Evolutionary conservation across 2,329 filamentous ascomycete genomes (phyloP), one percentile per base, ranked within the genome.

Genomic region (Fusarium verrucosum): DNA sequence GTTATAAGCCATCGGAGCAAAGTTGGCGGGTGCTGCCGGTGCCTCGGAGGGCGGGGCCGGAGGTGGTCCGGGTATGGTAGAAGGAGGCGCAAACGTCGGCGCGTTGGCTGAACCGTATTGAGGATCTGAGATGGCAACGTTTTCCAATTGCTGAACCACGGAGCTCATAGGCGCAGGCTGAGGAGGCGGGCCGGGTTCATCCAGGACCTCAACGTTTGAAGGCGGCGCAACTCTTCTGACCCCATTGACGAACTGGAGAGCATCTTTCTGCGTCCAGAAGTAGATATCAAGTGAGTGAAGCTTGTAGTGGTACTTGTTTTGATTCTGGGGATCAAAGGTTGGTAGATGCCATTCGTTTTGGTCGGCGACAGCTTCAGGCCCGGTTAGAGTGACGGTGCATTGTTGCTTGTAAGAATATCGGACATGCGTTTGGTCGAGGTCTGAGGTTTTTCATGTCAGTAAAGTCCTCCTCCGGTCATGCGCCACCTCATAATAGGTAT

Each of bases 261-360:
- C 90, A 76, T 94, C 91, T 53, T 87, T 82, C 59, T 87, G 85
- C 1, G 87, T 92, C 89, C 90, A 93, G 72, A 94, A 90, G 78
- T 94, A 94, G 14, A 94, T 79, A 72, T 94, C 91, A 55, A 94
- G 74, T 0, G 88, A 89, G 73, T 92, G 88, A 9, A 94, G 83
- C 73, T 87, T 88, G 78, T 92, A 92, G 81, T 92, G 86, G 75
- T 92, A 93, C 75, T 90, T 92, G 73, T 85, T 88, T 75, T 93
- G 87, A 75, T 92, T 92, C 46, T 82, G 83, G 3, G 87, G 86
- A 74, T 94, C 90, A 74, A 85, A 90, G 1, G 87, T 87, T 3
- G 90, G 90, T 8, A 94, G 82, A 75, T 92, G 89, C 91, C 91
- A 94, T 74, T 92, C 82, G 62, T 84, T 84, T 42, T 80, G 79